phyloP scores from a whole-genome alignment of 2,329 filamentous ascomycete species.

The Colletotrichum liaoningense region DNA sequence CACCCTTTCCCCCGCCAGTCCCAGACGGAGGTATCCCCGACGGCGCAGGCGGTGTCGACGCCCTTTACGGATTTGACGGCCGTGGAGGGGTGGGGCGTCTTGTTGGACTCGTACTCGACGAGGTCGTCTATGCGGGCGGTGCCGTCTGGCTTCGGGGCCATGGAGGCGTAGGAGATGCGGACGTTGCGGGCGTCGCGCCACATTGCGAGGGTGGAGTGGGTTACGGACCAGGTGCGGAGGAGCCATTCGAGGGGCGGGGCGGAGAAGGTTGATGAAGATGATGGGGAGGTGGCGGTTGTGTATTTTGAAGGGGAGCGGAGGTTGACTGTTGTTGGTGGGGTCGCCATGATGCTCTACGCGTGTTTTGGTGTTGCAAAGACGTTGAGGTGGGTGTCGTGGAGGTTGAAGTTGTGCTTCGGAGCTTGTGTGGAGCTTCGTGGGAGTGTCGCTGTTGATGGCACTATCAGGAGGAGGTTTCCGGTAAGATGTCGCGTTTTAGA shows the following conservation, averaged over 20 bases:
- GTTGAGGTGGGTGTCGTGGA: background rate
- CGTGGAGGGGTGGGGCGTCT: slow-evolving; percentile 43
- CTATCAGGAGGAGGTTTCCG: background rate
- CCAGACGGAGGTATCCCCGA: slow-evolving; percentile 61
- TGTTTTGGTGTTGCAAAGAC: background rate
- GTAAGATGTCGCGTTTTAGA: background rate
- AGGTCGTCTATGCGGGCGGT: slow-evolving; percentile 73
- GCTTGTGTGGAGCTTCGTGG: background rate
- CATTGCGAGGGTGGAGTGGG: slow-evolving; percentile 82
- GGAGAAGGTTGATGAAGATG: slow-evolving; percentile 42
- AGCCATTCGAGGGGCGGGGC: slow-evolving; percentile 70
- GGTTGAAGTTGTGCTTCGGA: background rate
- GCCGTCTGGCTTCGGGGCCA: slow-evolving; percentile 54
- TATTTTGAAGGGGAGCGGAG: slow-evolving; percentile 61
- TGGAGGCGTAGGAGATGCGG: slow-evolving; percentile 77
- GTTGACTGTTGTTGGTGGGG: slow-evolving; percentile 24
- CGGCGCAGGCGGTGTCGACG: slow-evolving; percentile 63
- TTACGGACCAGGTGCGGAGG: slow-evolving; percentile 76
- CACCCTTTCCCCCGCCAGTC: slow-evolving; percentile 83
- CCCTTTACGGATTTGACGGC: slow-evolving; percentile 72
- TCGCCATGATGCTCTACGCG: slow-evolving; percentile 29
- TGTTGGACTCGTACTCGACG: slow-evolving; percentile 74
- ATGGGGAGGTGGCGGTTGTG: slow-evolving; percentile 40
- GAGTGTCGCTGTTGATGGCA: background rate
- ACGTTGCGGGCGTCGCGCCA: slow-evolving; percentile 86